These are phyloP conservation scores for Monosporascus sp. DNA, from an alignment of 2,329 filamentous ascomycete species.

Conservation along the genomic window DNA sequence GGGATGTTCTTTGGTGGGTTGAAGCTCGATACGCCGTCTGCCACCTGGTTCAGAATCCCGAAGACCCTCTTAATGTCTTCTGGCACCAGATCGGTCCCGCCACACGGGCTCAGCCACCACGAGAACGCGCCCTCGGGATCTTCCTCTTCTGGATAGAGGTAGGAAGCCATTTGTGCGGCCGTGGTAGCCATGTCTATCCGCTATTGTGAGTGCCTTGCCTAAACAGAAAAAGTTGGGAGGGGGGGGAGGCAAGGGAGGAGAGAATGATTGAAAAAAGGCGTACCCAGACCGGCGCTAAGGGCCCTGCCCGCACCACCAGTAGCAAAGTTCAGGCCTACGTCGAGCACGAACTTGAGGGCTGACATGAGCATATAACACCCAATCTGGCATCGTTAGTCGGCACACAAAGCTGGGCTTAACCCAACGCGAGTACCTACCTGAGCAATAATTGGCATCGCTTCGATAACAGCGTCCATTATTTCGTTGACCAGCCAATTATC, in stretches of 20 bases:
- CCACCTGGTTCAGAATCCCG: conserved; percentile 9
- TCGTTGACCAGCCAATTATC: conserved; percentile 9
- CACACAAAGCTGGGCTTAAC: neutral
- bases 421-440: conserved; percentile 1
- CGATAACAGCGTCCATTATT: conserved; percentile 5
- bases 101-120: conserved; percentile 14
- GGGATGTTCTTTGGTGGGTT: conserved; percentile 6
- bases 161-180: conserved; percentile 6
- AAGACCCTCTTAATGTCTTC: conserved; percentile 14
- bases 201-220: neutral
- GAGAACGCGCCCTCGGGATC: conserved; percentile 10
- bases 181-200: neutral
- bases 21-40: conserved; percentile 9
- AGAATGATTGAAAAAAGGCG: too few relatives aligned
- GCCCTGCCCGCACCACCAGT: conserved; percentile 1
- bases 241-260: too few relatives aligned
- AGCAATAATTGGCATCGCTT: conserved; percentile 10
- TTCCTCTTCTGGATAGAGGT: conserved; percentile 9
- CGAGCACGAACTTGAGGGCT: conserved; percentile 8
- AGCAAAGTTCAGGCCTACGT: conserved; percentile 2
- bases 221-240: neutral
- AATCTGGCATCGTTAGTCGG: neutral
- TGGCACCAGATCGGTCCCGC: conserved; percentile 11
- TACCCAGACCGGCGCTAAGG: neutral
- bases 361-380: conserved; percentile 11